A percentile compares a stretch with the other conserved stretches of the same genome.
These are phyloP conservation scores for Yarrowia keelungensis DNA, from an alignment of 805 yeast species.

Conservation along the genomic window DNA sequence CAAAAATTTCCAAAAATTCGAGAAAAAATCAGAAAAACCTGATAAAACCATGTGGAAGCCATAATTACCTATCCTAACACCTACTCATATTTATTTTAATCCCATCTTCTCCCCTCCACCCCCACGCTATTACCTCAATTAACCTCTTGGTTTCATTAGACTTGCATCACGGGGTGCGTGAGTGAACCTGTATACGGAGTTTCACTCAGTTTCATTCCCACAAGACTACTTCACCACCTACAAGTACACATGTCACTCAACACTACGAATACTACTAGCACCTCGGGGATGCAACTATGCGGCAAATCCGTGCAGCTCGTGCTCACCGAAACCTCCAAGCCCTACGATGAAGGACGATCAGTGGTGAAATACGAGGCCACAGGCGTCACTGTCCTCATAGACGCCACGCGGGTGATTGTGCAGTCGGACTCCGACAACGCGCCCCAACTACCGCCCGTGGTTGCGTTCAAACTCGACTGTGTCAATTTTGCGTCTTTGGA, in stretches of 20 bases:
- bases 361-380: not conserved
- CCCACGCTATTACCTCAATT: too few species aligned
- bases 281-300: not conserved
- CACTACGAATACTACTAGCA: not conserved
- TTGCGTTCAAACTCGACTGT: conserved; percentile 22
- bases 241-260: conserved; percentile 6
- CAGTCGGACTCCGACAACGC: not conserved
- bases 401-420: not conserved
- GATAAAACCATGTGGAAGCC: too few species aligned
- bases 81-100: too few species aligned
- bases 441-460: conserved; percentile 19
- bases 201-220: too few species aligned
- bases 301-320: conserved; percentile 9
- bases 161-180: not conserved
- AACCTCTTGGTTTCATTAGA: not conserved
- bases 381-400: conserved; percentile 5
- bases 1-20: too few species aligned
- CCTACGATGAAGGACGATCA: conserved; percentile 1
- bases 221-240: not conserved
- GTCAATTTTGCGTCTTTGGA: conserved; percentile 42
- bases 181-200: too few species aligned
- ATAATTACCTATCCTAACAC: too few species aligned
- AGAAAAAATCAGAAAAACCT: too few species aligned
- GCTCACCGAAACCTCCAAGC: conserved; percentile 28
- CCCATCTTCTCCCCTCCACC: too few species aligned